These are phyloP conservation scores for Triticum monococcum DNA, from an alignment of 176 grass and related monocot genomes.

Conservation along the genomic window DNA sequence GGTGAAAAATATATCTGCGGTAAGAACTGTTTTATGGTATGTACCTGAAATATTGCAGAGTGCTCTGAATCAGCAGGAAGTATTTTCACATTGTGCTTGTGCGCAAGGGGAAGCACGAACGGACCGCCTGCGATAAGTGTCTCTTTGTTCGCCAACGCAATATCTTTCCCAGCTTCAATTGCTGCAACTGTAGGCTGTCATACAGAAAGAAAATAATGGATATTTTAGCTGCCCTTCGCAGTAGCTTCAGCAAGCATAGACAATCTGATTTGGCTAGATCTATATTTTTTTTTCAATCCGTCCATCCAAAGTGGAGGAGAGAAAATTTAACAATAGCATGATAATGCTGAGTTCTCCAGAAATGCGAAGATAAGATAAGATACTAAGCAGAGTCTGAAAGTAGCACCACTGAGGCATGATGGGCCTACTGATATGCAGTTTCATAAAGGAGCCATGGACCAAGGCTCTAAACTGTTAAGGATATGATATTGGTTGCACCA, in stretches of 20 bases:
- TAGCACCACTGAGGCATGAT: slow-evolving; percentile 20
- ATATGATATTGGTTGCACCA: slow-evolving; percentile 23
- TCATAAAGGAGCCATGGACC: slow-evolving; percentile 26
- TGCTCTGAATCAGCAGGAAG: slow-evolving; percentile 99
- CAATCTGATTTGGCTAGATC: neutral
- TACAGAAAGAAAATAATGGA: slow-evolving; percentile 19
- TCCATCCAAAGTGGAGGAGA: neutral
- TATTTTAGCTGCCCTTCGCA: neutral
- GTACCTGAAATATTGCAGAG: slow-evolving; percentile 99
- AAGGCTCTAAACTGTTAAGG: slow-evolving; percentile 29
- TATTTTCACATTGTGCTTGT: slow-evolving; percentile 96
- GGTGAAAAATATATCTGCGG: no score
- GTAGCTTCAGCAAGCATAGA: neutral
- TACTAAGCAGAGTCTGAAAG: slow-evolving; percentile 18
- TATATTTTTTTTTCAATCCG: neutral
- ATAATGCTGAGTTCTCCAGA: neutral
- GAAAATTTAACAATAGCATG: neutral
- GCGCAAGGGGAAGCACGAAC: slow-evolving; percentile 96
- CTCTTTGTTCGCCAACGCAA: slow-evolving; percentile 96
- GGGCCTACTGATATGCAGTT: neutral
- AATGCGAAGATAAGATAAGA: slow-evolving; percentile 12
- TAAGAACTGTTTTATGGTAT: slow-evolving; percentile 5
- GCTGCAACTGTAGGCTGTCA: slow-evolving; percentile 90
- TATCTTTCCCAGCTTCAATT: slow-evolving; percentile 96
- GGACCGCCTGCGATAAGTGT: slow-evolving; percentile 97